Base-by-base conservation (phyloP, 306 rosid genomes). In the Rosa persica region DNA sequence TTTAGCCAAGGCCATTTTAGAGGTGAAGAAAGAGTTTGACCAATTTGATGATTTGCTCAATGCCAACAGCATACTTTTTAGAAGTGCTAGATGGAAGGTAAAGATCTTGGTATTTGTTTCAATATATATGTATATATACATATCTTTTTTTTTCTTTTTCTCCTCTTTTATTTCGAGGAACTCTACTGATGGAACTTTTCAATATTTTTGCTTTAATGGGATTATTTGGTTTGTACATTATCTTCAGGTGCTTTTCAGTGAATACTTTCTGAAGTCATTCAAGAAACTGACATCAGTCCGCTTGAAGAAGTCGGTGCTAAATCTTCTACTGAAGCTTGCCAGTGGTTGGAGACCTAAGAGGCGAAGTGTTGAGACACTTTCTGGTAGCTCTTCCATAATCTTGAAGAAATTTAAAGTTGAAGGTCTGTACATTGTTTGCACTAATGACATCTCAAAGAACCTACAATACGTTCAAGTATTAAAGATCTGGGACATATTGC, bases 61-160 rank as follows among this genome's bases (percentile, higher is more conserved):
- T 79, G 74, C 81, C 23, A 83, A 88, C 74, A 88, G 93, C 52
- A 49, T 75, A 48, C 85, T 89, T 80, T 91, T 93, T 83, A 86
- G 46, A 85, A 87, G 70, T 72, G 78, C 90, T 51, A 86, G 68
- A 75, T 93, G 98, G 98, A 90, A 89, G 98, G 98, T 93, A 86
- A 52, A 68, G 19, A 8, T 20, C 2, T 40, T 49, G 40, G 17
- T 66, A 48, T 16, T 74, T 52, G 25, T 82, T 57, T 12, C 15
- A 9, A 25, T 27, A 12, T n/a, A 20, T 3, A n/a, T 10, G 2
- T 60, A 4, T 23, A 6, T 34, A 1, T 65, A 1, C 39, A 1
- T 73, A 13, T 25, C 43, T 19, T 72, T 70, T 6, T 22, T n/a
- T n/a, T n/a, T n/a, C n/a, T n/a, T n/a, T n/a, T n/a, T n/a, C n/a